phyloP scores from a whole-genome alignment of 2,329 filamentous ascomycete genomes.

The Trichoderma sp. region DNA sequence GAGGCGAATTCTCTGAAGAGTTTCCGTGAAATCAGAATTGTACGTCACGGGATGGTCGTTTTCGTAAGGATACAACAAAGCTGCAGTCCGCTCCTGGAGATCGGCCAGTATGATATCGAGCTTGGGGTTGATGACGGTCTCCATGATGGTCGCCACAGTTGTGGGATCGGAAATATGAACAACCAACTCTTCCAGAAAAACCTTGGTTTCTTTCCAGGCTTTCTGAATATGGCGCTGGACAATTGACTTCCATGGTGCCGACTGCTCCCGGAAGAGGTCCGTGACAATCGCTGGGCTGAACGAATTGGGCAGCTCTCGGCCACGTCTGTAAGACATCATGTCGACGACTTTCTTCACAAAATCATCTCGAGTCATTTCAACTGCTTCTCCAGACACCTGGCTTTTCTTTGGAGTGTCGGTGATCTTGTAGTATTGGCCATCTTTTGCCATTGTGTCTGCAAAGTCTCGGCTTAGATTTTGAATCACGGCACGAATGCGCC shows the following conservation, averaged over 20 bases:
- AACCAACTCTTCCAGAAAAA: conserved; percentile 25
- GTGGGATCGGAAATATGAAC: conserved; percentile 30
- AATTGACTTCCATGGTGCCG: conserved; percentile 55
- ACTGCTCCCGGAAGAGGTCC: conserved; percentile 65
- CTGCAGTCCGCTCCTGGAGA: conserved; percentile 47
- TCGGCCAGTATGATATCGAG: conserved; percentile 32
- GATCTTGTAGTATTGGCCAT: conserved; percentile 43
- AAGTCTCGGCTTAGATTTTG: conserved; percentile 56
- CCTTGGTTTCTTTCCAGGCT: conserved; percentile 29
- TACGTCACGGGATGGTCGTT: conserved; percentile 57
- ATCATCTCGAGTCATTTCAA: conserved; percentile 24
- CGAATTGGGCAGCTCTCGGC: conserved; percentile 61
- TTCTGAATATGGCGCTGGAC: conserved; percentile 38
- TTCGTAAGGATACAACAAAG: conserved; percentile 51
- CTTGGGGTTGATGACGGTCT: conserved; percentile 30
- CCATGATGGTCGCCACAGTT: conserved; percentile 29
- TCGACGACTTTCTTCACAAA: conserved; percentile 34
- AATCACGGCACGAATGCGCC: conserved; percentile 57
- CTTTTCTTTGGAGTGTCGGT: not conserved
- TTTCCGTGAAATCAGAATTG: conserved; percentile 51
- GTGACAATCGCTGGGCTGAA: conserved; percentile 63
- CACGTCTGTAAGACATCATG: conserved; percentile 35
- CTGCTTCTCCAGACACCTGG: not conserved
- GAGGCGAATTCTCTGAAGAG: conserved; percentile 39
- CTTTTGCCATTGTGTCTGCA: conserved; percentile 45